phyloP scores from a whole-genome alignment of 306 rosid genomes.

The Cyclanthera cordifolia region DNA sequence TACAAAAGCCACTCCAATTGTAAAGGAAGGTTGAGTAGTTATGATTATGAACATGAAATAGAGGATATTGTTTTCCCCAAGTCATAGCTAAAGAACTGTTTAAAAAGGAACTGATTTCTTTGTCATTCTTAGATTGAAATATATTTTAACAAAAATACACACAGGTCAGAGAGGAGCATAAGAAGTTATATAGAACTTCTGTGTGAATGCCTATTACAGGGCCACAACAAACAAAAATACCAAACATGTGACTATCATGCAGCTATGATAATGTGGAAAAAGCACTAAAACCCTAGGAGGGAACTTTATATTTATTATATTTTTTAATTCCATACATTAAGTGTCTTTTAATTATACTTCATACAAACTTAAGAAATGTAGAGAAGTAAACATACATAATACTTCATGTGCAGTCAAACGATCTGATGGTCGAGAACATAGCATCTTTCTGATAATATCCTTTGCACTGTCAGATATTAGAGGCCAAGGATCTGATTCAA shows the following conservation, averaged over 20 bases:
- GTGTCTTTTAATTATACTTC: background rate
- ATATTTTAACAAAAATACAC: background rate
- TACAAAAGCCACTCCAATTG: no score
- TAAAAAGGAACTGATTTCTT: background rate
- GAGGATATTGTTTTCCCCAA: no score
- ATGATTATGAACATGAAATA: no score
- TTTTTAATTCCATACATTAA: no score
- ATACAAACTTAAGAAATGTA: background rate
- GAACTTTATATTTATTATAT: no score
- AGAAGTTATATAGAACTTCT: background rate
- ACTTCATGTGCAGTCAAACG: conserved; percentile 75
- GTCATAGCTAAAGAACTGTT: no score
- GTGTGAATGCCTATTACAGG: background rate
- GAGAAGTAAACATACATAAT: conserved; percentile 45
- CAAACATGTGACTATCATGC: background rate
- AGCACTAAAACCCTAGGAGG: background rate
- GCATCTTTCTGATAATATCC: conserved; percentile 61
- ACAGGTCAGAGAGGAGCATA: background rate
- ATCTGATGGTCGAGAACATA: conserved; percentile 55
- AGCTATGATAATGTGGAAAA: background rate
- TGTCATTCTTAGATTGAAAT: background rate
- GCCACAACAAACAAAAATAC: background rate
- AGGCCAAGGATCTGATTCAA: conserved; percentile 77
- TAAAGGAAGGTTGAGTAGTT: no score
- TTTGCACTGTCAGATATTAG: conserved; percentile 57